Percentiles rank a stretch among this genome's conserved stretches.
These are phyloP conservation scores for Graphilbum fragrans DNA, from an alignment of 2,329 filamentous ascomycete genomes.

Conservation along the genomic window DNA sequence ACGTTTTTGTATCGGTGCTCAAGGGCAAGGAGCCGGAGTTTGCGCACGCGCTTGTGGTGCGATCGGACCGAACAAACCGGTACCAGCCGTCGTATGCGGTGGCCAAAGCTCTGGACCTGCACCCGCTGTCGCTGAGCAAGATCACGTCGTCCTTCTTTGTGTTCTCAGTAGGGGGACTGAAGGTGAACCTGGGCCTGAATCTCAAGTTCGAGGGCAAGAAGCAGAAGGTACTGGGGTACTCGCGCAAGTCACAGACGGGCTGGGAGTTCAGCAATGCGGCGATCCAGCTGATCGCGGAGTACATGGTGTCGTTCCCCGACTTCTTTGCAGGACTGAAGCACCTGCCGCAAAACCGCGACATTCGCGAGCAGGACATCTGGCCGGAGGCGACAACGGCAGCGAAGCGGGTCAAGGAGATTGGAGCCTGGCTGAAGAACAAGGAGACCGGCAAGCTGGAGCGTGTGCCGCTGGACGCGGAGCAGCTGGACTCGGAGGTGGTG, in stretches of 20 bases:
- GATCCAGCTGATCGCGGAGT: conserved; percentile 66
- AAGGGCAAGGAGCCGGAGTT: conserved; percentile 72
- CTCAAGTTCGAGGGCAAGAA: conserved; percentile 95
- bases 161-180: conserved; percentile 54
- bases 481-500: conserved; percentile 85
- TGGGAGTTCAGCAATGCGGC: conserved; percentile 94
- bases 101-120: conserved; percentile 67
- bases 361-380: conserved; percentile 79
- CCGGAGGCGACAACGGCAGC: conserved; percentile 58
- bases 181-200: conserved; percentile 85
- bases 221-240: conserved; percentile 91
- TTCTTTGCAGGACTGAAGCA: conserved; percentile 83
- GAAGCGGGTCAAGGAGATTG: conserved; percentile 83
- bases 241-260: conserved; percentile 69
- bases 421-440: conserved; percentile 80
- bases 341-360: conserved; percentile 76
- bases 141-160: conserved; percentile 92
- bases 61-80: conserved; percentile 56
- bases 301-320: conserved; percentile 89
- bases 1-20: conserved; percentile 63
- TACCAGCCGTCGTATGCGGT: conserved; percentile 87
- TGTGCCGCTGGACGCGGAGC: conserved; percentile 92
- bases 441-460: conserved; percentile 87
- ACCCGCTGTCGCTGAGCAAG: conserved; percentile 83
- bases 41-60: conserved; percentile 57